These are phyloP conservation scores for Juglanconis oblonga DNA, from an alignment of 2,329 filamentous ascomycete genomes.

Conservation along the genomic window DNA sequence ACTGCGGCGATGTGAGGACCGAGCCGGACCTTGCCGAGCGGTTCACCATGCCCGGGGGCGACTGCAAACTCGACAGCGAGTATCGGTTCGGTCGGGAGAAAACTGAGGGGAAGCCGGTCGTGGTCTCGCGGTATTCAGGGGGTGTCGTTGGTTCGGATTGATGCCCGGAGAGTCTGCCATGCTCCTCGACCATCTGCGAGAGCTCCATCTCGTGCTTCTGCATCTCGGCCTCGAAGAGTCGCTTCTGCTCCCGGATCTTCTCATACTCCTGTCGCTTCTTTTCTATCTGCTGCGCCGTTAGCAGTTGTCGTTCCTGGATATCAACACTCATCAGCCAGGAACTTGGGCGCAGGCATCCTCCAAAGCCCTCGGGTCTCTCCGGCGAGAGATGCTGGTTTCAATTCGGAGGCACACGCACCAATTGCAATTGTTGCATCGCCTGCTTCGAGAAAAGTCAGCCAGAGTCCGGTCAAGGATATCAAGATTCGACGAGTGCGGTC, in stretches of 20 bases:
- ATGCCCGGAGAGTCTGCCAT: constrained; percentile 66
- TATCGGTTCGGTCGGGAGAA: constrained; percentile 85
- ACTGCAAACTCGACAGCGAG: constrained; percentile 83
- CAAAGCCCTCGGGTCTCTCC: not conserved
- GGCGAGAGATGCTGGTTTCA: not conserved
- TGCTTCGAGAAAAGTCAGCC: constrained; percentile 29
- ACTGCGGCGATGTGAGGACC: constrained; percentile 74
- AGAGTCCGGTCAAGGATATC: not conserved
- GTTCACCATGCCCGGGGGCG: constrained; percentile 72
- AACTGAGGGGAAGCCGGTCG: constrained; percentile 69
- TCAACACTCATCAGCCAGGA: constrained; percentile 14
- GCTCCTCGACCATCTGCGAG: constrained; percentile 78
- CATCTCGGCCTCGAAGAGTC: constrained; percentile 89
- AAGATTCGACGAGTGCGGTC: not conserved
- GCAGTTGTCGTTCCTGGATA: not conserved
- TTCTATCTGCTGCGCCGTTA: constrained; percentile 62
- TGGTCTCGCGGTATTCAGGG: constrained; percentile 79
- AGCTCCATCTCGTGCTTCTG: constrained; percentile 82
- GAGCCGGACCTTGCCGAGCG: constrained; percentile 75
- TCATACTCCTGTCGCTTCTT: constrained; percentile 94
- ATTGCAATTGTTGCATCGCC: constrained; percentile 71
- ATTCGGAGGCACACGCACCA: constrained; percentile 44
- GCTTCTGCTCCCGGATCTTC: constrained; percentile 81
- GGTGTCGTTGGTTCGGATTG: constrained; percentile 96
- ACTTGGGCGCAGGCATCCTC: not conserved